phyloP scores from a whole-genome alignment of 2,329 filamentous ascomycete species.

The Fonsecaea monophora region DNA sequence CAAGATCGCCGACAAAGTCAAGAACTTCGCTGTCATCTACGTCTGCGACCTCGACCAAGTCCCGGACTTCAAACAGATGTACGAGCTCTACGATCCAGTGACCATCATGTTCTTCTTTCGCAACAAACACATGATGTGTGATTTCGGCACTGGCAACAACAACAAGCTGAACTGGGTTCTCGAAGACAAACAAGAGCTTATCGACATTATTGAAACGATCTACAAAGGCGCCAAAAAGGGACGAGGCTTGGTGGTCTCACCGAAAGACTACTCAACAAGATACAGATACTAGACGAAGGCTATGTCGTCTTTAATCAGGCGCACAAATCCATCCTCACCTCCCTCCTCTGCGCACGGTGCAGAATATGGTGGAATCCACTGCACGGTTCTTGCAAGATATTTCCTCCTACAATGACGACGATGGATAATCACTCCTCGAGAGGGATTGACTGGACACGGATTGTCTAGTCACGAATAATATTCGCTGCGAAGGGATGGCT shows the following conservation, averaged over 20 bases:
- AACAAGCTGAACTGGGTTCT: constrained; percentile 97
- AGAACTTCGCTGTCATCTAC: constrained; percentile 93
- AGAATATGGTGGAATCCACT: neutral
- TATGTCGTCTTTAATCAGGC: neutral
- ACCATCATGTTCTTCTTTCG: constrained; percentile 98
- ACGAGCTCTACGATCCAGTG: constrained; percentile 86
- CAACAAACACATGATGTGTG: constrained; percentile 81
- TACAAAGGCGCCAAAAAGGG: constrained; percentile 99
- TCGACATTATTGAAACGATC: constrained; percentile 97
- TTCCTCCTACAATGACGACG: neutral
- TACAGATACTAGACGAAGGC: constrained; percentile 65
- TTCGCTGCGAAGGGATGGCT: neutral
- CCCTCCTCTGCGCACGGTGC: neutral
- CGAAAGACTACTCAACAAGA: constrained; percentile 79
- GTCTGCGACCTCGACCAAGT: constrained; percentile 91
- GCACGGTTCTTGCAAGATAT: neutral
- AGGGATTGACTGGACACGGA: neutral
- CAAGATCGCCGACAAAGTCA: constrained; percentile 89
- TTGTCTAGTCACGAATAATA: neutral
- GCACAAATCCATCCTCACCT: neutral
- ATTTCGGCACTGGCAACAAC: constrained; percentile 98
- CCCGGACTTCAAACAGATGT: constrained; percentile 95
- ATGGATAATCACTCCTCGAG: neutral
- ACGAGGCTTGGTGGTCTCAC: constrained; percentile 91
- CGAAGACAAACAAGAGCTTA: constrained; percentile 97